A percentile compares a stretch with the other conserved stretches of the same genome.
Conservation (phyloP, 257 asterid genomes). For the Rauvolfia tetraphylla region DNA sequence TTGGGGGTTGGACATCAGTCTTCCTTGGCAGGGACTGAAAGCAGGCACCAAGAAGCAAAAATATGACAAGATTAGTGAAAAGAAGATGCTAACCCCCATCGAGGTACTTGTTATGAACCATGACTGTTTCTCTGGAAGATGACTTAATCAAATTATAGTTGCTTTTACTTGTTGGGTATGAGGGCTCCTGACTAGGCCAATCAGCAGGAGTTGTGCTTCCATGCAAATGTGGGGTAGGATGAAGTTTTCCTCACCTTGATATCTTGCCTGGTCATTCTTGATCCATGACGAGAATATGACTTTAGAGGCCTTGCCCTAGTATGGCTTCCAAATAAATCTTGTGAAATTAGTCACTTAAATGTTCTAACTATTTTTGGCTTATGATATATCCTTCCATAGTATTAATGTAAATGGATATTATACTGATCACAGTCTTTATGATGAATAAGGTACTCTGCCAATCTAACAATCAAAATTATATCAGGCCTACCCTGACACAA, state of each 20-base stretch:
- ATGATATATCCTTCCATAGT: background rate
- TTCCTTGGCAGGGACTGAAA: slow-evolving; percentile 97
- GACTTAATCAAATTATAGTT: background rate
- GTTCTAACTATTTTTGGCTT: background rate
- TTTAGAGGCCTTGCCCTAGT: background rate
- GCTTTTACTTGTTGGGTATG: background rate
- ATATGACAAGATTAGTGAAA: slow-evolving; percentile 93
- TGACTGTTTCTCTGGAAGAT: slow-evolving; percentile 2
- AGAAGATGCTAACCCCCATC: slow-evolving; percentile 85
- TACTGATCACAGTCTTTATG: background rate
- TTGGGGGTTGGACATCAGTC: slow-evolving; percentile 37
- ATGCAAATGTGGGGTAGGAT: no score
- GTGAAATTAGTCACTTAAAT: background rate
- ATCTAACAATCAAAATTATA: background rate
- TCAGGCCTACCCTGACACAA: background rate
- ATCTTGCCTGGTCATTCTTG: background rate
- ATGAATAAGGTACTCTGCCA: background rate
- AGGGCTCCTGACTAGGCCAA: background rate
- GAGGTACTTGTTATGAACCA: slow-evolving; percentile 53
- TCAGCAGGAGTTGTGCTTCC: background rate
- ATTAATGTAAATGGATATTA: background rate
- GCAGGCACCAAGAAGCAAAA: slow-evolving; percentile 97
- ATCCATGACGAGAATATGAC: background rate
- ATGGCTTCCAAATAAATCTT: background rate
- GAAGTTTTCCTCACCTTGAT: background rate